A percentile compares a stretch with the other conserved stretches of the same genome.
Conservation (phyloP, 768 basidiomycete genomes). For the Lactarius pseudohatsudake region DNA sequence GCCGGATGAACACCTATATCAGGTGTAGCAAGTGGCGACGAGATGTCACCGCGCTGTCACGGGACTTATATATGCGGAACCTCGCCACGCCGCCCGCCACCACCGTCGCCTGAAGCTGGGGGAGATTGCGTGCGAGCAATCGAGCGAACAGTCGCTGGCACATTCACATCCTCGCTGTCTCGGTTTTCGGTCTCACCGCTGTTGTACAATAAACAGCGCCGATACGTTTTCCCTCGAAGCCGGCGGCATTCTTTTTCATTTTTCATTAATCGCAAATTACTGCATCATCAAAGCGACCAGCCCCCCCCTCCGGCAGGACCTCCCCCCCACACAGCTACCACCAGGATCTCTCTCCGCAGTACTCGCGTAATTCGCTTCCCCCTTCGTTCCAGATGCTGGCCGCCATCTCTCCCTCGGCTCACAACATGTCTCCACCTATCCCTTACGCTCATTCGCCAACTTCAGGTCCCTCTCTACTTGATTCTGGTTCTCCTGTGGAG, state of each 20-base stretch:
- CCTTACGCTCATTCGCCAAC: slow-evolving; percentile 17
- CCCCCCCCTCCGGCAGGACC: neutral
- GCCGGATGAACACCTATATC: too few relatives aligned
- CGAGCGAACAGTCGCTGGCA: neutral
- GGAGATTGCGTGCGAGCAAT: neutral
- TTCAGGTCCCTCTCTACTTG: slow-evolving; percentile 14
- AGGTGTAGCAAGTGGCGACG: neutral
- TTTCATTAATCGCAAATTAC: neutral
- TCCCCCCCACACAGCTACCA: neutral
- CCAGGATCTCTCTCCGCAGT: neutral
- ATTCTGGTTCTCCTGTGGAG: slow-evolving; percentile 35
- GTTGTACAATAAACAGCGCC: neutral
- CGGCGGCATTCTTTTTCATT: neutral
- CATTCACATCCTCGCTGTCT: neutral
- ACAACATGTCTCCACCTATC: slow-evolving; percentile 20
- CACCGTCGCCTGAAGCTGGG: neutral
- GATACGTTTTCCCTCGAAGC: neutral
- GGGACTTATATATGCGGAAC: slow-evolving; percentile 6
- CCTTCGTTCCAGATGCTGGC: slow-evolving; percentile 20
- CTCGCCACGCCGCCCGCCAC: neutral
- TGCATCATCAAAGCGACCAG: neutral
- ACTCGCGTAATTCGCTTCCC: neutral
- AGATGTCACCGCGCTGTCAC: slow-evolving; percentile 17
- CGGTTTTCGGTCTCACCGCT: neutral
- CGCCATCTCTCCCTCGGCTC: slow-evolving; percentile 17